These are phyloP conservation scores for Starmerella powellii DNA, from an alignment of 805 yeast genomes.

Conservation along the genomic window DNA sequence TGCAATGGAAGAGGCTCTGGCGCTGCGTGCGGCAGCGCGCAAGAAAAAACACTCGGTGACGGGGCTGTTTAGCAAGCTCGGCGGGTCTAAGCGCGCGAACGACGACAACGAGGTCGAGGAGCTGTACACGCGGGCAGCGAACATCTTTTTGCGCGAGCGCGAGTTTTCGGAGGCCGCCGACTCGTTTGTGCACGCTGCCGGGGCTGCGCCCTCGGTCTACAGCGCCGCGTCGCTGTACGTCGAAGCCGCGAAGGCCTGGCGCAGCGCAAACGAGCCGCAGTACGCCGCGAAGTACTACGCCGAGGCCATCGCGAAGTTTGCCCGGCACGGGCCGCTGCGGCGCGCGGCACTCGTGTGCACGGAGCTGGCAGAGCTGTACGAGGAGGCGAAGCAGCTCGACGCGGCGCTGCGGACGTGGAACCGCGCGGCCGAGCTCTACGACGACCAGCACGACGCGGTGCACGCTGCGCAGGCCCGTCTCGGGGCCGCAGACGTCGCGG, in stretches of 20 bases:
- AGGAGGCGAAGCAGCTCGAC: conserved; percentile 3
- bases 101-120: conserved; percentile 10
- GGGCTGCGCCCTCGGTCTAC: conserved; percentile 9
- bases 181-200: conserved; percentile 11
- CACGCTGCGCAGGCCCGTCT: conserved; percentile 15
- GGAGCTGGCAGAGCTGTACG: conserved; percentile 18
- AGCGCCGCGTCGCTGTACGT: conserved; percentile 9
- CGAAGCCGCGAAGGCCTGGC: conserved; percentile 17
- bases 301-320: conserved; percentile 12
- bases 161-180: conserved; percentile 16
- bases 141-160: conserved; percentile 4
- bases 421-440: conserved; percentile 12
- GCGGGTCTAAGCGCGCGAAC: background rate
- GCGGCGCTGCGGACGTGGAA: conserved; percentile 13
- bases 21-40: conserved; percentile 15
- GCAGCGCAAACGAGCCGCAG: conserved; percentile 10
- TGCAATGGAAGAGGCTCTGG: conserved; percentile 16
- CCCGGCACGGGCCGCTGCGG: conserved; percentile 16
- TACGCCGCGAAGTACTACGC: conserved; percentile 10
- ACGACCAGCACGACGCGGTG: conserved; percentile 7
- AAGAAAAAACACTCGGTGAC: conserved; percentile 1
- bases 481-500: conserved; percentile 15
- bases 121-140: conserved; percentile 13
- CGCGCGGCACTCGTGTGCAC: conserved; percentile 17
- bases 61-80: conserved; percentile 8